Evolutionary conservation across 2,329 filamentous ascomycete species (phyloP).

Genomic region (Gliomastix tumulicola): DNA sequence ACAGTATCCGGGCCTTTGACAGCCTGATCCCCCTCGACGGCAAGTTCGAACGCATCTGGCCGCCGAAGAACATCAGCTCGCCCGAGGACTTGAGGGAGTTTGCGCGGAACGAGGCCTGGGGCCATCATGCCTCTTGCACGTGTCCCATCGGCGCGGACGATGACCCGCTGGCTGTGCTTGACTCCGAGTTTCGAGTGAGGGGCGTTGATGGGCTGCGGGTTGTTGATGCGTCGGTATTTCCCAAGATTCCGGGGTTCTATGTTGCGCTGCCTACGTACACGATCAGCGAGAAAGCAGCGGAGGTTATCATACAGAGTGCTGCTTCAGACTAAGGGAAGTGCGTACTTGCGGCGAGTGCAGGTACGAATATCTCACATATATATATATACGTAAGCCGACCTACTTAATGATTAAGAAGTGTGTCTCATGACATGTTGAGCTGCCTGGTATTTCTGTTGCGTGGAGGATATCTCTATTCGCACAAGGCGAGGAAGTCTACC

Average conservation of each 20-base stretch:
- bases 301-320: slow-evolving; percentile 34
- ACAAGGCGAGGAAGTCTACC: too few relatives aligned
- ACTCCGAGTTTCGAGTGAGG: slow-evolving; percentile 44
- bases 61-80: slow-evolving; percentile 27
- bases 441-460: too few relatives aligned
- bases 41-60: slow-evolving; percentile 24
- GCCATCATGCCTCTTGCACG: slow-evolving; percentile 50
- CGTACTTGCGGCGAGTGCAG: too few relatives aligned
- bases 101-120: slow-evolving; percentile 37
- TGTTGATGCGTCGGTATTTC: slow-evolving; percentile 51
- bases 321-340: too few relatives aligned
- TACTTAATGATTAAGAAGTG: too few relatives aligned
- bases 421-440: too few relatives aligned
- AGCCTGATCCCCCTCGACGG: slow-evolving; percentile 25
- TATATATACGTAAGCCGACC: too few relatives aligned
- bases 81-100: slow-evolving; percentile 37
- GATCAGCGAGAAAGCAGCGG: slow-evolving; percentile 54
- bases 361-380: too few relatives aligned
- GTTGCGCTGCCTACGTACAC: slow-evolving; percentile 47
- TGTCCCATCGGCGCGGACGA: slow-evolving; percentile 44
- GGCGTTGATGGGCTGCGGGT: slow-evolving; percentile 46
- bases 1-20: slow-evolving; percentile 32
- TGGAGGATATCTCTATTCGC: too few relatives aligned
- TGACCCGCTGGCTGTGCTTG: slow-evolving; percentile 46
- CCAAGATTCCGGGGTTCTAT: slow-evolving; percentile 38